Base-by-base conservation (phyloP, 2,329 filamentous ascomycete genomes). In the Venturia nashicola region DNA sequence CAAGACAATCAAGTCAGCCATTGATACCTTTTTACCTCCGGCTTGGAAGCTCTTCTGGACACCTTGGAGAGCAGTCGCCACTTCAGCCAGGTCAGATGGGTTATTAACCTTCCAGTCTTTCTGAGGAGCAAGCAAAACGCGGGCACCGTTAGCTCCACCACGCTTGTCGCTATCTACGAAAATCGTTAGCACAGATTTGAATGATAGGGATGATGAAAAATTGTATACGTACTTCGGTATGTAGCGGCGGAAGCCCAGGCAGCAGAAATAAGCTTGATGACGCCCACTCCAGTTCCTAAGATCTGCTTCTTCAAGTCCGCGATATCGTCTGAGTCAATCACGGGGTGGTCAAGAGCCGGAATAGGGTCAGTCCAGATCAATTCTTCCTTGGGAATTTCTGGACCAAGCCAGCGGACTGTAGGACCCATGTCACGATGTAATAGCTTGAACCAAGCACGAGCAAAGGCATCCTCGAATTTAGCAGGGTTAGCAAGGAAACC, bases 371-470 rank as follows among this genome's bases (percentile, higher is more conserved):
- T 86, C 89, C 89, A 92, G 69, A 85, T 71, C 20, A 87, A 78
- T 14, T 80, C 78, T 79, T 91, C 86, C 61, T 79, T 78, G 59
- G 89, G 88, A 18, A 90, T 78, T 75, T 92, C 89, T 1, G 88
- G 88, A 40, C 89, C 89, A 59, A 91, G 70, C 79, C 88, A 91
- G 72, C 86, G 87, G 32, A 80, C 72, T 63, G 83, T 78, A 46
- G 89, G 89, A 16, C 89, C 89, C 76, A 91, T 83, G 73, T 91
- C 89, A 77, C 89, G 87, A 78, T 92, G 89, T 44, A 88, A 79
- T 51, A 92, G 82, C 83, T 91, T 91, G 83, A 90, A 92, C 89
- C 89, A 92, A 14, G 89, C 88, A 60, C 83, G 83, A 27, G 82
- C 79, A 70, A 91, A 92, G 7, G 82, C 85, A 65, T 90, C 84